Conservation (phyloP, 495 filamentous ascomycete species). For the Baudoinia panamericana region DNA sequence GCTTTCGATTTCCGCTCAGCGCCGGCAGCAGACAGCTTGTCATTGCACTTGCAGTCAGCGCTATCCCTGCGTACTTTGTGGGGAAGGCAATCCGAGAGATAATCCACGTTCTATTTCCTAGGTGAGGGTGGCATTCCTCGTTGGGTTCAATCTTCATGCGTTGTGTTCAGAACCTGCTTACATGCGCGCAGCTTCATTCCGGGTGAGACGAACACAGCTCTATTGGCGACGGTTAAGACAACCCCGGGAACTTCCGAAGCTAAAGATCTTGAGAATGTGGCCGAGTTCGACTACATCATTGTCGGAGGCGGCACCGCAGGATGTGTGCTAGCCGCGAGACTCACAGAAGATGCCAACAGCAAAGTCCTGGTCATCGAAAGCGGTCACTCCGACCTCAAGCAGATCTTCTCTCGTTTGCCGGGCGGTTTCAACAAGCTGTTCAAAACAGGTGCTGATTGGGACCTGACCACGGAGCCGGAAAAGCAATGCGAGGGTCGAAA, state of each 20-base stretch:
- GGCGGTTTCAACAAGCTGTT: neutral
- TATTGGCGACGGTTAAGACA: neutral
- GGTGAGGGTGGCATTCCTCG: neutral
- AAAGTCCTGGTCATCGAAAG: conserved; percentile 17
- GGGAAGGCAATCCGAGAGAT: neutral
- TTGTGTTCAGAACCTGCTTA: too few species aligned
- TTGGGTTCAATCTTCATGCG: too few species aligned
- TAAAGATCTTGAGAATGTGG: neutral
- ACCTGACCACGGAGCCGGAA: conserved; percentile 1
- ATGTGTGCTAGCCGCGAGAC: conserved; percentile 9
- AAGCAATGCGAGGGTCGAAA: neutral
- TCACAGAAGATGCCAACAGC: conserved; percentile 9
- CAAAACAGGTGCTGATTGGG: conserved; percentile 1
- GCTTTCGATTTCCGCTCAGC: too few species aligned
- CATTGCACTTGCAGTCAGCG: neutral
- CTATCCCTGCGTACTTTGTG: neutral
- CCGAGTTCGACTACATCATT: conserved; percentile 13
- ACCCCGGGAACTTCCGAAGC: neutral
- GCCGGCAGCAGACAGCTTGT: too few species aligned
- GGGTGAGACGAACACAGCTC: neutral
- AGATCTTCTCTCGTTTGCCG: neutral
- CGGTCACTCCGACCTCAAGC: conserved; percentile 5
- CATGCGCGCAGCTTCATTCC: neutral
- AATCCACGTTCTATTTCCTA: neutral
- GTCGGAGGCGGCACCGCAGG: conserved; percentile 17